A percentile compares a stretch with the other conserved stretches of the same genome.
phyloP scores from a whole-genome alignment of 2,329 filamentous ascomycete species.

The Clarireedia homoeocarpa region DNA sequence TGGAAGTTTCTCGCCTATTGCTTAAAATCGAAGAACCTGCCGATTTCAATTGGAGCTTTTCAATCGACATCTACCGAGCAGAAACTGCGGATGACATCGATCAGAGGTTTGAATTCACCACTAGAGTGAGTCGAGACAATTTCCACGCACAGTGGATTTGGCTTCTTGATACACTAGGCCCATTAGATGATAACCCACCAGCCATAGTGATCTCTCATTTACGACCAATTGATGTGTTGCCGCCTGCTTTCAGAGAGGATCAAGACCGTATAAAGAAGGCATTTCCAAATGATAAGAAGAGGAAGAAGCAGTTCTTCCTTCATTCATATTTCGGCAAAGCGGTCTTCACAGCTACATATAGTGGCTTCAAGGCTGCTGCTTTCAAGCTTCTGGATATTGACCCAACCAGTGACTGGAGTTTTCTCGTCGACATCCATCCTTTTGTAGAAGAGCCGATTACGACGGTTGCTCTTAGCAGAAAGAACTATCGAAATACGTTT shows the following conservation, averaged over 20 bases:
- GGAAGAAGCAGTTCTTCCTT: not conserved
- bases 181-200: not conserved
- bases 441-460: not conserved
- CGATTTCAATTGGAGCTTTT: not conserved
- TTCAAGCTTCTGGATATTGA: conserved; percentile 6
- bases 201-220: not conserved
- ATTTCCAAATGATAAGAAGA: not conserved
- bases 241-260: not conserved
- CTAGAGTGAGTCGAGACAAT: not conserved
- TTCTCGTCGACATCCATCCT: conserved; percentile 4
- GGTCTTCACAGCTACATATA: not conserved
- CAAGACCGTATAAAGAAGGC: not conserved
- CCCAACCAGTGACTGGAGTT: conserved; percentile 1
- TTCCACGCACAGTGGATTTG: not conserved
- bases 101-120: not conserved
- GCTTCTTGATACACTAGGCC: not conserved
- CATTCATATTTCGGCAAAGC: conserved; percentile 7
- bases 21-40: not conserved
- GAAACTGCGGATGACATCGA: not conserved
- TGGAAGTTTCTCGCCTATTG: not conserved
- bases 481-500: conserved; percentile 2
- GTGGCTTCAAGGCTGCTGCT: not conserved
- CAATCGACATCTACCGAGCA: not conserved
- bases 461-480: not conserved
- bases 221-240: not conserved